These are phyloP conservation scores for Cutaneotrichosporon sp. DNA, from an alignment of 1,284 basidiomycete species.

Conservation along the genomic window DNA sequence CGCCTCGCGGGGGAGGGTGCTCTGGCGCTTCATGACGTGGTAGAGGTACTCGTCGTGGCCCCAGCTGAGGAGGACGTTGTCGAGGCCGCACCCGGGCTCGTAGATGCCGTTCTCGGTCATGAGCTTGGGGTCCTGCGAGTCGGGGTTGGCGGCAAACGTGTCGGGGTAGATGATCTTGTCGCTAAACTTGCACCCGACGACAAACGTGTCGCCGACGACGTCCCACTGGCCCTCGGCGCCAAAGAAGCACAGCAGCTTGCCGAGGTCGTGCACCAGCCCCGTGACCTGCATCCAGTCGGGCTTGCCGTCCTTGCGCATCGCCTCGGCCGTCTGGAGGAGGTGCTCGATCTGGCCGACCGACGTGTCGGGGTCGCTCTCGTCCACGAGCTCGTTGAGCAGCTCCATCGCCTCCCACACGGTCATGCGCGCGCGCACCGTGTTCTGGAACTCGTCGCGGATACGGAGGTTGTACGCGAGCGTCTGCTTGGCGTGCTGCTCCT, in stretches of 20 bases:
- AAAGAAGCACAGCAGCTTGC: constrained; percentile 75
- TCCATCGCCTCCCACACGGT: constrained; percentile 87
- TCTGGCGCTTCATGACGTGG: constrained; percentile 33
- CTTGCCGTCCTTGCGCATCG: constrained; percentile 83
- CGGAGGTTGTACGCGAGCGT: constrained; percentile 80
- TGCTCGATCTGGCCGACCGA: constrained; percentile 82
- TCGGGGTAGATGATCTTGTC: constrained; percentile 79
- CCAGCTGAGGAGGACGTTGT: constrained; percentile 86
- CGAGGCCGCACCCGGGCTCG: constrained; percentile 75
- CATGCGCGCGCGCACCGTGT: constrained; percentile 44
- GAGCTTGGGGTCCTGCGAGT: constrained; percentile 67
- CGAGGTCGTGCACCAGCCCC: constrained; percentile 79
- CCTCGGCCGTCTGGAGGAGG: constrained; percentile 86
- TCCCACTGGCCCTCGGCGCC: constrained; percentile 79
- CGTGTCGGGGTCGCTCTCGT: constrained; percentile 67
- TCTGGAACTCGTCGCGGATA: constrained; percentile 56
- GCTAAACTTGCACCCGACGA: constrained; percentile 73
- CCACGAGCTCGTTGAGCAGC: constrained; percentile 80
- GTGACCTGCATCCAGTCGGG: constrained; percentile 73
- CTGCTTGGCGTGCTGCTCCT: constrained; percentile 87
- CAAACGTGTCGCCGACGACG: constrained; percentile 81
- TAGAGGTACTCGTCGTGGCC: constrained; percentile 70
- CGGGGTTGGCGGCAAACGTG: constrained; percentile 74
- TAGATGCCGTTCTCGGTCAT: constrained; percentile 77
- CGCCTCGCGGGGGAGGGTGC: constrained; percentile 70